Evolutionary conservation across 1,284 basidiomycete genomes (phyloP), one percentile per base, ranked within the genome.

Genomic region (Ustilago xerochloae): DNA sequence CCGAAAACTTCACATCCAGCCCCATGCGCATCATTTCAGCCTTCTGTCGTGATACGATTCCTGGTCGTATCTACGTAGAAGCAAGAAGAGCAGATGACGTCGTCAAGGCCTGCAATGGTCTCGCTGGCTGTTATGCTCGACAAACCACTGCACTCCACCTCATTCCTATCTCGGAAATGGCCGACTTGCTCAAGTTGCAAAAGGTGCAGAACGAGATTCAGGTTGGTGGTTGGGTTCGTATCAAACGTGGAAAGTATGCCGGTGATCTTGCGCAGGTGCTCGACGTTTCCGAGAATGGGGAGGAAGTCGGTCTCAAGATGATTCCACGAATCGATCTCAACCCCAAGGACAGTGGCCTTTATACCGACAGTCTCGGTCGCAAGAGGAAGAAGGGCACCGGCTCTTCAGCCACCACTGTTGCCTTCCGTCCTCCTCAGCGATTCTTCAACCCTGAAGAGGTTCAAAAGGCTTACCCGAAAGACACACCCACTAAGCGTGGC

Each of bases 121-220:
- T 99, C 43, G 93, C 98, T 54, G 96, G 95, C 57, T 90, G 96
- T 54, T 99, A 94, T 85, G 76, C 75, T 4, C 66, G 75, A 33
- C 90, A 91, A 54, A 71, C 74, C 35, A 68, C 69, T 29, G 91
- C 91, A 18, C 89, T 94, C 68, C 88, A 90, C 39, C 89, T 98
- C 38, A 94, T 99, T 1, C 95, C 95, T 8, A 95, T 98, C 71
- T 93, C 97, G 77, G 96, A 99, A 87, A 99, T 99, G 96, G 93
- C 95, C 6, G 94, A 93, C 70, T 87, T 99, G 32, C 88, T 99
- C 74, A 93, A 93, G 84, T 97, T 97, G 80, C 97, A 95, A 87
- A 95, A 96, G 86, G 92, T 94, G 81, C 93, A 94, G 74, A 87
- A 92, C 58, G 92, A 92, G 1, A 89, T 98, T 47, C 90, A 90